Conservation (phyloP, 768 basidiomycete species). For the Galerina marginata region DNA sequence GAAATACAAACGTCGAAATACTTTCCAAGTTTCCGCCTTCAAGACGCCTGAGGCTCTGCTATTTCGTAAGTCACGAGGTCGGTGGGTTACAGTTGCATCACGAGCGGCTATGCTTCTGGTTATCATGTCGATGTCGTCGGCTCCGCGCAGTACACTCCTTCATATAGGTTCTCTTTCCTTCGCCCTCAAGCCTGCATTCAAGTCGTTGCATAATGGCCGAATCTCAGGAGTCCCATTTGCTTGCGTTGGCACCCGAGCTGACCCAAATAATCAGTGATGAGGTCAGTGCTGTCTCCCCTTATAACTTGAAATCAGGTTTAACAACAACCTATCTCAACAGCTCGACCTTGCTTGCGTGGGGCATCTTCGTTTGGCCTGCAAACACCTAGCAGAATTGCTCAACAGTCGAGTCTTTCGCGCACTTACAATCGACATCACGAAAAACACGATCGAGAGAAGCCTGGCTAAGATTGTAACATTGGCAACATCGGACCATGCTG, state of each 20-base stretch:
- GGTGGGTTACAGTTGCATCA: too few species aligned
- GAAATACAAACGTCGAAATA: too few species aligned
- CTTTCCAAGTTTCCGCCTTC: too few species aligned
- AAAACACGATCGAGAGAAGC: conserved; percentile 3
- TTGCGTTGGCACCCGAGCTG: conserved; percentile 20
- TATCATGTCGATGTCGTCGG: too few species aligned
- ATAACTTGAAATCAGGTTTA: too few species aligned
- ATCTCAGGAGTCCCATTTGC: neutral
- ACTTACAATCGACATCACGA: conserved; percentile 16
- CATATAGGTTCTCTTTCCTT: too few species aligned
- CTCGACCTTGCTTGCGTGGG: conserved; percentile 7
- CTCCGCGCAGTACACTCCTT: too few species aligned
- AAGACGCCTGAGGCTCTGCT: too few species aligned
- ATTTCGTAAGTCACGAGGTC: too few species aligned
- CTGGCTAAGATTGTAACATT: conserved; percentile 6
- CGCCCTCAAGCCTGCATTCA: too few species aligned
- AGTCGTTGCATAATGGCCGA: neutral
- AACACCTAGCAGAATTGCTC: conserved; percentile 10
- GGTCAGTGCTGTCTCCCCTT: conserved; percentile 8
- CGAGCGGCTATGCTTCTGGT: too few species aligned
- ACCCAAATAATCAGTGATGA: conserved; percentile 13
- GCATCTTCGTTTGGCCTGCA: conserved; percentile 19
- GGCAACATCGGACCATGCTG: conserved; percentile 1
- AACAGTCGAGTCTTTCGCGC: conserved; percentile 9
- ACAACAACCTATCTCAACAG: conserved; percentile 4